Evolutionary conservation across 2,329 filamentous ascomycete species (phyloP).

Genomic region (Trichophyton mentagrophytes): DNA sequence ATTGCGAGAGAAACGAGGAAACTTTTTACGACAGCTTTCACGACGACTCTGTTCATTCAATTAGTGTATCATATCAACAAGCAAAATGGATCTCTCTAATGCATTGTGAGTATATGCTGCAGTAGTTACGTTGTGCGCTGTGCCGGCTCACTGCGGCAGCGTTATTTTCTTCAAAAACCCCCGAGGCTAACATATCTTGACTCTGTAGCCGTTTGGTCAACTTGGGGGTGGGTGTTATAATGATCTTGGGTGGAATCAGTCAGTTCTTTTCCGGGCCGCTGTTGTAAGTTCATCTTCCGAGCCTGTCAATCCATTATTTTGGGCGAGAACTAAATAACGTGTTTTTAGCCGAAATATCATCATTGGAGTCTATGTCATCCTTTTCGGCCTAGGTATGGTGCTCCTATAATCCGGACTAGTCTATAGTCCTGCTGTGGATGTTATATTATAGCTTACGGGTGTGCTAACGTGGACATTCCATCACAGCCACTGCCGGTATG

Average conservation of each 20-base stretch:
- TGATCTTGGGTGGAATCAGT: constrained; percentile 64
- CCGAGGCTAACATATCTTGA: constrained; percentile 18
- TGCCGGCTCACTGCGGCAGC: background rate
- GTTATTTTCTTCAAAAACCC: background rate
- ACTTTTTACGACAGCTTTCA: background rate
- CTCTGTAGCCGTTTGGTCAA: constrained; percentile 75
- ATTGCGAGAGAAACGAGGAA: background rate
- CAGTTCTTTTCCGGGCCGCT: constrained; percentile 28
- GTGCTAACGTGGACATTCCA: constrained; percentile 16
- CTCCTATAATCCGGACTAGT: background rate
- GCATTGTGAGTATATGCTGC: constrained; percentile 60
- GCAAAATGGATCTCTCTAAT: constrained; percentile 78
- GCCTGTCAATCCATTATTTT: background rate
- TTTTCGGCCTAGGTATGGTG: constrained; percentile 70
- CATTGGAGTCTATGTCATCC: constrained; percentile 72
- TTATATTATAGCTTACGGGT: background rate
- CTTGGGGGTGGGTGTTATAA: constrained; percentile 71
- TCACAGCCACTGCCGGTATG: constrained; percentile 53
- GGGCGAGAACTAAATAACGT: background rate
- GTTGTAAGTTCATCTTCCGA: constrained; percentile 8
- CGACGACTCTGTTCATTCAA: background rate
- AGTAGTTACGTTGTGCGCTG: background rate
- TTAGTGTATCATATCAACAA: constrained; percentile 15
- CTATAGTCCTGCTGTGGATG: background rate
- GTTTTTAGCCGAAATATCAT: constrained; percentile 54